phyloP scores from a whole-genome alignment of 495 filamentous ascomycete genomes.

The Amphirosellinia nigrospora region DNA sequence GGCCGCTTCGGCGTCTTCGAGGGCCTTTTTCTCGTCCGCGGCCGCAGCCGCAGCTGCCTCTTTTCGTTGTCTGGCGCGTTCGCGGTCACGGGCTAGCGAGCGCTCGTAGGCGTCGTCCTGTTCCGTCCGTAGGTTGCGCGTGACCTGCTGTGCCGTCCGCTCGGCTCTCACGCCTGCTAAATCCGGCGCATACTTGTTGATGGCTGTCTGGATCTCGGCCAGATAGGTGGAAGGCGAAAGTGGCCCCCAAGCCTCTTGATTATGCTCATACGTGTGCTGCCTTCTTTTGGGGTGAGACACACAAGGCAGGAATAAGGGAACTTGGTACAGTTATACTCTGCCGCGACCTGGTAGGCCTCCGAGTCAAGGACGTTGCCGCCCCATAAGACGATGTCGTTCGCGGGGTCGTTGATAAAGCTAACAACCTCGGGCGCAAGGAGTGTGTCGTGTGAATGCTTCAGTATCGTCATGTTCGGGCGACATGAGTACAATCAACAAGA shows the following conservation, averaged over 20 bases:
- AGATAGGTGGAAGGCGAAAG: slow-evolving; percentile 70
- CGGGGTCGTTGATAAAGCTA: slow-evolving; percentile 70
- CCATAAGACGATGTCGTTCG: slow-evolving; percentile 85
- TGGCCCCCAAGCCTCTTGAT: slow-evolving; percentile 76
- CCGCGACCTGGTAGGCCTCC: slow-evolving; percentile 90
- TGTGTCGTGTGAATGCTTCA: slow-evolving; percentile 80
- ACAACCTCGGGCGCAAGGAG: slow-evolving; percentile 77
- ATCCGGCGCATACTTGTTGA: slow-evolving; percentile 70
- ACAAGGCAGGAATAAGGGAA: slow-evolving; percentile 88
- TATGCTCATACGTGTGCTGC: slow-evolving; percentile 84
- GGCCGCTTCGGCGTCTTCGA: slow-evolving; percentile 67
- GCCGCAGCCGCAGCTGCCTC: slow-evolving; percentile 76
- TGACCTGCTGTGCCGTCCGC: slow-evolving; percentile 76
- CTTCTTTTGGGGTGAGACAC: slow-evolving; percentile 79
- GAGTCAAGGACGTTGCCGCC: slow-evolving; percentile 88
- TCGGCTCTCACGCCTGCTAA: slow-evolving; percentile 71
- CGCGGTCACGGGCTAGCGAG: slow-evolving; percentile 84
- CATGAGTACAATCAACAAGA: slow-evolving; percentile 81
- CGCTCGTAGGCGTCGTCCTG: slow-evolving; percentile 94
- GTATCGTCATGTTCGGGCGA: slow-evolving; percentile 96
- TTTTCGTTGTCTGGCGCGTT: slow-evolving; percentile 72
- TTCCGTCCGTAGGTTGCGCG: slow-evolving; percentile 76
- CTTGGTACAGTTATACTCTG: slow-evolving; percentile 81
- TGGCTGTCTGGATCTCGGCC: slow-evolving; percentile 70
- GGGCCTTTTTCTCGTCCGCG: slow-evolving; percentile 59